Base-by-base conservation (phyloP, 2,329 filamentous ascomycete species). In the Ophiostoma triangulosporum region DNA sequence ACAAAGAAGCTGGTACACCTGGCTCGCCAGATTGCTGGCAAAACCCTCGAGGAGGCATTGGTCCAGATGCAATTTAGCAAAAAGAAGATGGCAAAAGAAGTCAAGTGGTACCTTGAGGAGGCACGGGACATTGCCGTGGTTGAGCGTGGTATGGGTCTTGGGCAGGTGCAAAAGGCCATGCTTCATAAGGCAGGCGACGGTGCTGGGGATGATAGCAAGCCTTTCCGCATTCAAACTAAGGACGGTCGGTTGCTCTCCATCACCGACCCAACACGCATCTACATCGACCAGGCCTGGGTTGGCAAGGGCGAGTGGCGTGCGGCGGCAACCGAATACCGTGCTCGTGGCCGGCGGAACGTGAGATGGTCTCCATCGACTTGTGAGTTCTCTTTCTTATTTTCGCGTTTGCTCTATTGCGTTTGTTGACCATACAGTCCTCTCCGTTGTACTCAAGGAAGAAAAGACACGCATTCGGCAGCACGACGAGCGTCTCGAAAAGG, bases 21-120 rank as follows among this genome's bases (percentile, higher is more conserved):
- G 50, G 83, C 91, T 24, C 81, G 85, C 53, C 93, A 97, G 71
- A 93, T 98, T 64, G 77, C 82, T 2, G 93, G 93, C 60, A 97
- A 96, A 77, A 83, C 84, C n/a, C 75, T 98, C 57, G 88, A 94
- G 55, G 90, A 98, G 33, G 93, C 93, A 14, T 87, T 97, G 60
- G 71, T 86, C 53, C 93, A 98, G 74, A 95, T 98, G 88, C 80
- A 84, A 54, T 97, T 91, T 72, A 91, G 84, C 67, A 88, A 88
- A 74, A 98, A 98, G 79, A 91, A 89, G 72, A 86, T 85, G 58
- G 87, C 91, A 6, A 74, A 79, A 60, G 88, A 95, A 63, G 80
- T 97, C 27, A 73, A 78, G 60, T 83, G 81, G 64, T 86, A 93
- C 64, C 73, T 98, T 17, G 80, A 93, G 64, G 77, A 86, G 62